Evolutionary conservation across 1,284 basidiomycete species (phyloP).

Genomic region (Singerocomus rubriflavus): DNA sequence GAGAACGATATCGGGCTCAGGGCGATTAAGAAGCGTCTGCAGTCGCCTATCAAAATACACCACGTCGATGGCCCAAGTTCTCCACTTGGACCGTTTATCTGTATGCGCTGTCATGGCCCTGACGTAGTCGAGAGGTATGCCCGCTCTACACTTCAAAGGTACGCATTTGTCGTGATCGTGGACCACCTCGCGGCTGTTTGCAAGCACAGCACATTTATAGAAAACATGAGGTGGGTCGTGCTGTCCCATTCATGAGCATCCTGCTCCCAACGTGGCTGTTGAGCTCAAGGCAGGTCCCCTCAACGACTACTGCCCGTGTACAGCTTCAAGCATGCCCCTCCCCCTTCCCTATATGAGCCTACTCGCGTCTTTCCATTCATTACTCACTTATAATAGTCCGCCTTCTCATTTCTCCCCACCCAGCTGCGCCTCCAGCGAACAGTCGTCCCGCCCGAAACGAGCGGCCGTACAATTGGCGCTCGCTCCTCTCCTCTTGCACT

Average conservation of each 20-base stretch:
- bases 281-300: constrained; percentile 36
- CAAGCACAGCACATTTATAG: constrained; percentile 35
- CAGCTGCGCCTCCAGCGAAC: constrained; percentile 26
- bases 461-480: constrained; percentile 10
- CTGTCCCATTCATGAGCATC: constrained; percentile 33
- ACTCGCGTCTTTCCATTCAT: constrained; percentile 28
- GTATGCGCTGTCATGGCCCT: constrained; percentile 23
- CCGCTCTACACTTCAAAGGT: constrained; percentile 24
- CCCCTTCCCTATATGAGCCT: constrained; percentile 33
- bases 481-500: constrained; percentile 8
- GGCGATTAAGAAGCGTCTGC: constrained; percentile 14
- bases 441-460: constrained; percentile 14
- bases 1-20: constrained; percentile 5
- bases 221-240: constrained; percentile 39
- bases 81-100: constrained; percentile 6
- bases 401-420: constrained; percentile 31
- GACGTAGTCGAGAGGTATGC: constrained; percentile 24
- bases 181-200: constrained; percentile 36
- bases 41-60: constrained; percentile 17
- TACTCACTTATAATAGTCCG: constrained; percentile 29
- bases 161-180: constrained; percentile 35
- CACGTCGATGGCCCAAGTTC: constrained; percentile 2
- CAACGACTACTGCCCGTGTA: constrained; percentile 34
- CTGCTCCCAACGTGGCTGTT: constrained; percentile 35
- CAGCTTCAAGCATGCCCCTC: constrained; percentile 31